These are phyloP conservation scores for Talaromyces sp. DNA, from an alignment of 2,329 filamentous ascomycete genomes.

Conservation along the genomic window DNA sequence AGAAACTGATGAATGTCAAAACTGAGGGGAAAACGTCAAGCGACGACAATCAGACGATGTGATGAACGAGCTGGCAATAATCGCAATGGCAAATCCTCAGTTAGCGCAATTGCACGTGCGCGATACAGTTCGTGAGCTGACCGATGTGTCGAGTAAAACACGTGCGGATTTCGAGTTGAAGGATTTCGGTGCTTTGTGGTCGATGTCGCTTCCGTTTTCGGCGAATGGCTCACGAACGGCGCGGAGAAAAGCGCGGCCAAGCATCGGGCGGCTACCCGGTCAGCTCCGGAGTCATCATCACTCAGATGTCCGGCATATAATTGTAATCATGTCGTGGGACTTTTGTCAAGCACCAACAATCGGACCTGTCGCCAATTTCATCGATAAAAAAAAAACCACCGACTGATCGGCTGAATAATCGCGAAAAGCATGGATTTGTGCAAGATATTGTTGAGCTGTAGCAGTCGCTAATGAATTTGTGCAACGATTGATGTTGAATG, in stretches of 20 bases:
- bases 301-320: not conserved
- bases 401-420: not conserved
- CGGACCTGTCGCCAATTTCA: not conserved
- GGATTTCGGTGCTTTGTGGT: conserved; percentile 16
- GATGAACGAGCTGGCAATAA: not conserved
- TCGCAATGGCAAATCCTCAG: not conserved
- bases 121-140: not conserved
- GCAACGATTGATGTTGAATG: not conserved
- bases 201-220: conserved; percentile 18
- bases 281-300: conserved; percentile 11
- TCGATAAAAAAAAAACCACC: not conserved
- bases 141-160: not conserved
- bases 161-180: conserved; percentile 13
- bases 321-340: not conserved
- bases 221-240: conserved; percentile 9
- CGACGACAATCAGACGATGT: not conserved
- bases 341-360: not conserved
- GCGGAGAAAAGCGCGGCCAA: conserved; percentile 3
- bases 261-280: conserved; percentile 15
- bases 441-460: not conserved
- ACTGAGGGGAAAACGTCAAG: not conserved
- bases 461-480: not conserved
- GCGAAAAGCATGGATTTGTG: not conserved
- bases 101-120: conserved; percentile 1
- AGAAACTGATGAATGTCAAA: not conserved